Base-by-base conservation (phyloP, 2,329 filamentous ascomycete species). In the Penicillium sp. region DNA sequence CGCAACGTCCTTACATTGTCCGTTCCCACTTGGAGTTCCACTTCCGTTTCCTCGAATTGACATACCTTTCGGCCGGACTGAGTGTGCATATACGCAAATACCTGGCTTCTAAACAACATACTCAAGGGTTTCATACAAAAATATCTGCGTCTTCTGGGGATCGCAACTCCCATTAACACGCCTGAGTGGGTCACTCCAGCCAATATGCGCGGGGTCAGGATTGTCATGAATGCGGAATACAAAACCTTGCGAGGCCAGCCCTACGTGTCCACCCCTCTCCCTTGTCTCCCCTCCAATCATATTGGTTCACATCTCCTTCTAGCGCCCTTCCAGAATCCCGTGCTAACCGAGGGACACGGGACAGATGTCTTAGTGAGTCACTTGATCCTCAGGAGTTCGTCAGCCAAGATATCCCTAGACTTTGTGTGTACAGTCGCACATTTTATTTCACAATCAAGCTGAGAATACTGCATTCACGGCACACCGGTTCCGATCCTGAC, bases 301-400 rank as follows among this genome's bases (percentile, higher is more conserved):
- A 18, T 27, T 29, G 7, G 34, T 13, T 13, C 7, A 51, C 7
- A 3, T 23, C 4, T 1, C 44, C 50, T 66, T 67, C 65, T 66
- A 67, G 62, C 57, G 61, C 29, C 51, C 41, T 67, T 67, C 65
- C 44, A 64, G 63, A 67, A 67, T 38, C 30, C 36, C 52, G 48
- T 39, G 9, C 32, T 56, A 44, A 50, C 55, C 59, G 49, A 50
- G 35, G 19, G 18, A 29, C 26, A 30, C 32, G 32, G 42, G 42
- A 43, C 41, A 18, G 39, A 51, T 47, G 18, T 19, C n/a, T 43
- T 27, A 26, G 19, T 45, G 40, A 42, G 35, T 47, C 36, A 43
- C 13, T 48, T 51, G 41, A 49, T 49, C 52, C 51, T 39, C 48
- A 49, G 19, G 18, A 34, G 30, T 39, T 16, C 19, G 32, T 47